Evolutionary conservation across 2,329 filamentous ascomycete species (phyloP).

Genomic region (Fusarium citri): DNA sequence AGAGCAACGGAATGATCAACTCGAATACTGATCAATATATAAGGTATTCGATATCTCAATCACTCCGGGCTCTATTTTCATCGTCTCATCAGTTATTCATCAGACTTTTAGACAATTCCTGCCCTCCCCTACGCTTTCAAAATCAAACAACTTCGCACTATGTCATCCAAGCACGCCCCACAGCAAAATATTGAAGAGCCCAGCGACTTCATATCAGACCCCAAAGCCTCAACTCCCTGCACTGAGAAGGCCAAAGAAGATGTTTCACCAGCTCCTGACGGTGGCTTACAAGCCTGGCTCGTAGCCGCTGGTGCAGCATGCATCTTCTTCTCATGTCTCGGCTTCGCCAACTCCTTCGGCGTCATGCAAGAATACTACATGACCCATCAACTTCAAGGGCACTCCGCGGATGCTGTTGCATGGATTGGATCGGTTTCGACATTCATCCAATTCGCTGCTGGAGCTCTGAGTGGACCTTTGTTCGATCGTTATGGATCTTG

Average conservation of each 20-base stretch:
- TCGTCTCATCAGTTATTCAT: background rate
- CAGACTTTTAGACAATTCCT: fast-evolving
- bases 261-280: conserved; percentile 42
- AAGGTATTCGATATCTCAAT: background rate
- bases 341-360: conserved; percentile 59
- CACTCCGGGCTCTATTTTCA: background rate
- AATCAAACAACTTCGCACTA: background rate
- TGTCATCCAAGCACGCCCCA: background rate
- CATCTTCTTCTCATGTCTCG: conserved; percentile 55
- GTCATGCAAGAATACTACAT: conserved; percentile 59
- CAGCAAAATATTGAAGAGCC: too few species aligned
- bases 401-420: conserved; percentile 51
- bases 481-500: conserved; percentile 39
- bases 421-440: conserved; percentile 57
- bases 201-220: fast-evolving
- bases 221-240: fast-evolving
- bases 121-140: fast-evolving
- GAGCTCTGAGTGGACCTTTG: conserved; percentile 31
- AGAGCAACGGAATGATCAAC: background rate
- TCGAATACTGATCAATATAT: fast-evolving
- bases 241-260: background rate
- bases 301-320: conserved; percentile 52
- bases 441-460: conserved; percentile 53
- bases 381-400: conserved; percentile 48
- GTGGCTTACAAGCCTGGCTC: conserved; percentile 55